Conservation (phyloP, 148 eudicot genomes). For the Persicaria maculosa region DNA sequence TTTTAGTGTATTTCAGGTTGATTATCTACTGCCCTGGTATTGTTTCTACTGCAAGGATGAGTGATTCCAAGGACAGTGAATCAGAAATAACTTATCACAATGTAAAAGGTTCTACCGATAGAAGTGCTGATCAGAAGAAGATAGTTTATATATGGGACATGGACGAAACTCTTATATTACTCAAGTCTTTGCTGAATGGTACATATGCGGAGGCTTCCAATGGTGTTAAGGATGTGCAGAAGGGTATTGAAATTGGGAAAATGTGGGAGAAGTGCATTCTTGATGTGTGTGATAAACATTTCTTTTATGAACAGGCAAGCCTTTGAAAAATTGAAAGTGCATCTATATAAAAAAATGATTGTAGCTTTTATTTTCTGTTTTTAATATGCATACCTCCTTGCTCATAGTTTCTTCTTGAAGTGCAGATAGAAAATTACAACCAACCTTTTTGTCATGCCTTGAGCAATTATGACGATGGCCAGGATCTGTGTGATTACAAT, state of each 20-base stretch:
- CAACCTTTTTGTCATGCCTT: conserved; percentile 59
- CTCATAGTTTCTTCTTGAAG: conserved; percentile 4
- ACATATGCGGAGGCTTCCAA: conserved; percentile 62
- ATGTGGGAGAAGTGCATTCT: conserved; percentile 84
- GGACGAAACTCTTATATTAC: conserved; percentile 96
- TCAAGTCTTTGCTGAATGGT: conserved; percentile 75
- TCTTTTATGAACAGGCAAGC: conserved; percentile 82
- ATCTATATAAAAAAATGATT: not conserved
- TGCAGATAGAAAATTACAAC: conserved; percentile 77
- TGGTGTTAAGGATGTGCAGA: conserved; percentile 68
- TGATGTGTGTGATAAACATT: conserved; percentile 66
- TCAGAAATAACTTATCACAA: conserved; percentile 6
- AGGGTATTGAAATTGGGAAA: conserved; percentile 68
- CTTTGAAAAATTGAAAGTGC: not conserved
- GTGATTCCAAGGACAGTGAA: conserved; percentile 18
- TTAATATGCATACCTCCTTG: not conserved
- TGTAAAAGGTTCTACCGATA: conserved; percentile 13
- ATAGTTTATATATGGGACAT: conserved; percentile 92
- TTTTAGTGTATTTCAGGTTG: conserved; percentile 13
- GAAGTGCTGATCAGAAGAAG: conserved; percentile 27
- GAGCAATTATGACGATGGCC: conserved; percentile 60
- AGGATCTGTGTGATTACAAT: conserved; percentile 68
- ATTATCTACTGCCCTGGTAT: not conserved
- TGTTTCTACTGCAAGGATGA: conserved; percentile 20
- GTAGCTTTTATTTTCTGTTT: not conserved